Percentiles rank a stretch among this genome's conserved stretches.
Conservation (phyloP, 192 early-diverging fungal species). For the Pilobolus umbonatus region DNA sequence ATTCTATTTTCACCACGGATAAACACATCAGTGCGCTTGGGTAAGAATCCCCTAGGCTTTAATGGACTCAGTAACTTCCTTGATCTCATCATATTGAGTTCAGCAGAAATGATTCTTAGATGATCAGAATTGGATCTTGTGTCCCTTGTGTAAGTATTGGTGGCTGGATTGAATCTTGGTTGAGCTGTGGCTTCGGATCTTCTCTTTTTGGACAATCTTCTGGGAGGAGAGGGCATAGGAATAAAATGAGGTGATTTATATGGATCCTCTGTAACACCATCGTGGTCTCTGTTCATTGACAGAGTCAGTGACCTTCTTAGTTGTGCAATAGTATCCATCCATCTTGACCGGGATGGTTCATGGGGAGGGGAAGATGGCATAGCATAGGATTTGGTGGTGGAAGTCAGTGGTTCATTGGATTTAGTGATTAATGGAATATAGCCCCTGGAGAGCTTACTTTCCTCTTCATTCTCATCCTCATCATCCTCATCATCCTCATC, state of each 20-base stretch:
- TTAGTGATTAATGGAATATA: conserved; percentile 21
- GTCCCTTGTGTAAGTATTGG: conserved; percentile 36
- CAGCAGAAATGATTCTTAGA: conserved; percentile 48
- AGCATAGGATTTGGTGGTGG: conserved; percentile 21
- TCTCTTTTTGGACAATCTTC: background rate
- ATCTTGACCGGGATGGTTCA: conserved; percentile 1
- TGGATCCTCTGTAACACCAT: background rate
- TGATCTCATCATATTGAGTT: conserved; percentile 49
- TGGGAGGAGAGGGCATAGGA: conserved; percentile 27
- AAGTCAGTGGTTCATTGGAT: conserved; percentile 12
- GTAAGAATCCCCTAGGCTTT: conserved; percentile 39
- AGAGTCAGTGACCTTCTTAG: background rate
- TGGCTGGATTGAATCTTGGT: conserved; percentile 27
- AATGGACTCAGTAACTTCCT: conserved; percentile 43
- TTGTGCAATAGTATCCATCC: conserved; percentile 18
- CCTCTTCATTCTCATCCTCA: background rate
- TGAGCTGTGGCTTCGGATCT: conserved; percentile 31
- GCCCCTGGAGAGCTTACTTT: background rate
- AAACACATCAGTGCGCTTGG: conserved; percentile 38
- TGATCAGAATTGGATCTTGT: conserved; percentile 47
- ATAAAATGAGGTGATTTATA: conserved; percentile 14
- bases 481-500: conserved; percentile 5
- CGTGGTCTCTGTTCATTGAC: background rate
- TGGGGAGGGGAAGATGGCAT: conserved; percentile 24
- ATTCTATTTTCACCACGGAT: conserved; percentile 3